phyloP scores from a whole-genome alignment of 108 stramenopile genomes.

The Nannochloropsis salina region DNA sequence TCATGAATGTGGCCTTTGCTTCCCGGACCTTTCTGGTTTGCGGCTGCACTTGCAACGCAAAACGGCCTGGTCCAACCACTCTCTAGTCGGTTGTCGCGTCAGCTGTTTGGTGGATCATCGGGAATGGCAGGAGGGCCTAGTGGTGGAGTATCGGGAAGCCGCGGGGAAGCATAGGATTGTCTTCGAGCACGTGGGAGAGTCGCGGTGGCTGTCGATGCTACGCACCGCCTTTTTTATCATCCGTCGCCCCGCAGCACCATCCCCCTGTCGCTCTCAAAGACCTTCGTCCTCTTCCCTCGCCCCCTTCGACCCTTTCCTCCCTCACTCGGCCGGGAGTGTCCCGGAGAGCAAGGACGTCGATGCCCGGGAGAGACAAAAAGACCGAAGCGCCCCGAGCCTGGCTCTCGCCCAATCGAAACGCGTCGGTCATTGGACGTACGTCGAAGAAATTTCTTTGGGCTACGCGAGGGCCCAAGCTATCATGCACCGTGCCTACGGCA shows the following conservation, averaged over 20 bases:
- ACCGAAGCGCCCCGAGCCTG: too few species aligned
- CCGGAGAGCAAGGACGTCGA: too few species aligned
- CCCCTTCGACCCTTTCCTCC: slow-evolving; percentile 32
- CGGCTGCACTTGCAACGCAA: slow-evolving; percentile 55
- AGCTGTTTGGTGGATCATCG: slow-evolving; percentile 54
- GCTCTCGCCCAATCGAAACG: too few species aligned
- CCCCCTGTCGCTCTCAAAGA: background rate
- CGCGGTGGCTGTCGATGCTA: slow-evolving; percentile 50
- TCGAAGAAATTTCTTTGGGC: slow-evolving; percentile 47
- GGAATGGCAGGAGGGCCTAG: slow-evolving; percentile 57
- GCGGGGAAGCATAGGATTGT: slow-evolving; percentile 44
- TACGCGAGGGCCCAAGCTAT: slow-evolving; percentile 49
- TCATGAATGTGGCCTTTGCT: slow-evolving; percentile 41
- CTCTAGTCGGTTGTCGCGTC: slow-evolving; percentile 53
- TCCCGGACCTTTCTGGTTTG: slow-evolving; percentile 31
- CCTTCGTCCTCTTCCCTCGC: background rate
- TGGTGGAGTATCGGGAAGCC: slow-evolving; percentile 24
- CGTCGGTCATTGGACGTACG: slow-evolving; percentile 30
- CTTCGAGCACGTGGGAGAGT: slow-evolving; percentile 36
- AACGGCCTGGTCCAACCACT: slow-evolving; percentile 57
- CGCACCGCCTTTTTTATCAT: slow-evolving; percentile 52
- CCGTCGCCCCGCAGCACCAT: background rate
- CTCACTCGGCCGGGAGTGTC: background rate
- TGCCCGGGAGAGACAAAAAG: too few species aligned
- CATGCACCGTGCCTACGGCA: slow-evolving; percentile 49